Evolutionary conservation across 2,329 filamentous ascomycete species (phyloP).

Genomic region (Diplocarpon mali): DNA sequence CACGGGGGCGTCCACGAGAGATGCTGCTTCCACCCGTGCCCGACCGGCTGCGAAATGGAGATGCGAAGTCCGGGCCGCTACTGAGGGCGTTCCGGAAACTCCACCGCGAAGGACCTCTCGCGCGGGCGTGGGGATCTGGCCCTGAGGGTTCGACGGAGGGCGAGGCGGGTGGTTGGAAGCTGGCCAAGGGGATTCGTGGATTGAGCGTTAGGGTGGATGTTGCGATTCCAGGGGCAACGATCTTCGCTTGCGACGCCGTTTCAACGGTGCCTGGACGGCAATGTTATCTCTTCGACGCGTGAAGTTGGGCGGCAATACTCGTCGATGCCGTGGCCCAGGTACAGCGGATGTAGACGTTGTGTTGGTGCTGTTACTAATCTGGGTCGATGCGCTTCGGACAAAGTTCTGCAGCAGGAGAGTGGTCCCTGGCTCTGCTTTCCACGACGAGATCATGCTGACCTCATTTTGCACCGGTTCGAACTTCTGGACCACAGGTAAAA

Average conservation of each 20-base stretch:
- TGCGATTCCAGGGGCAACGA: slow-evolving; percentile 10
- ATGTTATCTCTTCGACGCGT: slow-evolving; percentile 1
- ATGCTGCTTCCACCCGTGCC: slow-evolving; percentile 20
- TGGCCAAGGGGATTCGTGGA: slow-evolving; percentile 23
- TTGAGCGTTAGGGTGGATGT: slow-evolving; percentile 18
- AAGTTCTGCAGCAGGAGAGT: background rate
- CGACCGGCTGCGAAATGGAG: slow-evolving; percentile 20
- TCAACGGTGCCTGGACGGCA: slow-evolving; percentile 18
- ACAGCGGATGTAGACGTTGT: background rate
- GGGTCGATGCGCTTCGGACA: slow-evolving; percentile 1
- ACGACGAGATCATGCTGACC: slow-evolving; percentile 1
- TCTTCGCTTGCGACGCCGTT: slow-evolving; percentile 24
- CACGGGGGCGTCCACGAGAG: slow-evolving; percentile 16
- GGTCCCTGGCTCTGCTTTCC: background rate
- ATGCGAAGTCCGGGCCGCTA: slow-evolving; percentile 16
- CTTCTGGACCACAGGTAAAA: background rate
- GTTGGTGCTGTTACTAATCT: slow-evolving; percentile 2
- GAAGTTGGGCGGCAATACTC: slow-evolving; percentile 3
- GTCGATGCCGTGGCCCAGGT: slow-evolving; percentile 2
- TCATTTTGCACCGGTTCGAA: background rate
- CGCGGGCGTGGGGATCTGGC: slow-evolving; percentile 19
- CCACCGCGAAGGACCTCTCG: slow-evolving; percentile 37
- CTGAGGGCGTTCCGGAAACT: slow-evolving; percentile 25
- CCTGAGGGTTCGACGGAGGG: slow-evolving; percentile 10
- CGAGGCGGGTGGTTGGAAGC: slow-evolving; percentile 24